These are phyloP conservation scores for Hygrocybe coccinea DNA, from an alignment of 768 basidiomycete species.

Conservation along the genomic window DNA sequence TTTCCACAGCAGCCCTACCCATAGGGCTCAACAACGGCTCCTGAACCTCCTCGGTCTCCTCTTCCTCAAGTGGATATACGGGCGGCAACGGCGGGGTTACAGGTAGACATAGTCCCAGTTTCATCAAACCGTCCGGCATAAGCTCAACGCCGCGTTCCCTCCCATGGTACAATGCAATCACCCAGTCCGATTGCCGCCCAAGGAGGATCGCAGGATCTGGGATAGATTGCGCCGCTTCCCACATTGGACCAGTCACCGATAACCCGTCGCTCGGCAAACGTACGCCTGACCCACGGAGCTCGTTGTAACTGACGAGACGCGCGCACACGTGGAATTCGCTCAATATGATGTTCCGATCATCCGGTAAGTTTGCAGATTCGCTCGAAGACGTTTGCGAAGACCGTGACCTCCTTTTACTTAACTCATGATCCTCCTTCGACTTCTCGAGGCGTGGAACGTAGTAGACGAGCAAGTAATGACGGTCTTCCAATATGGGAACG, in stretches of 20 bases:
- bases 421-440: not conserved
- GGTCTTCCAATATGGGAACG: constrained; percentile 42
- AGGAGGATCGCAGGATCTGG: constrained; percentile 36
- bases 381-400: constrained; percentile 16
- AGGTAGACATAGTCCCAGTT: constrained; percentile 61
- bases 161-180: constrained; percentile 59
- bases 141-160: constrained; percentile 72
- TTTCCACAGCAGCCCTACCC: constrained; percentile 51
- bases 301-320: constrained; percentile 65
- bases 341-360: constrained; percentile 50
- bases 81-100: constrained; percentile 14
- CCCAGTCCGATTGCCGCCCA: constrained; percentile 35
- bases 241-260: constrained; percentile 56
- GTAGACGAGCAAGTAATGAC: constrained; percentile 74
- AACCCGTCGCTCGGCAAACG: constrained; percentile 70
- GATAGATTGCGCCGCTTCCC: constrained; percentile 48
- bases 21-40: constrained; percentile 47
- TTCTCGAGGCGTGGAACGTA: constrained; percentile 42
- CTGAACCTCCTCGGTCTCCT: constrained; percentile 35
- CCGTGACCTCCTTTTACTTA: constrained; percentile 16
- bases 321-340: constrained; percentile 69
- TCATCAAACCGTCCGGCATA: constrained; percentile 69
- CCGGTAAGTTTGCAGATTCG: constrained; percentile 25
- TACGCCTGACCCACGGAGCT: constrained; percentile 68
- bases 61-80: constrained; percentile 32